phyloP scores from a whole-genome alignment of 192 early-diverging fungal genomes.

The Dimargaris cristalligena region DNA sequence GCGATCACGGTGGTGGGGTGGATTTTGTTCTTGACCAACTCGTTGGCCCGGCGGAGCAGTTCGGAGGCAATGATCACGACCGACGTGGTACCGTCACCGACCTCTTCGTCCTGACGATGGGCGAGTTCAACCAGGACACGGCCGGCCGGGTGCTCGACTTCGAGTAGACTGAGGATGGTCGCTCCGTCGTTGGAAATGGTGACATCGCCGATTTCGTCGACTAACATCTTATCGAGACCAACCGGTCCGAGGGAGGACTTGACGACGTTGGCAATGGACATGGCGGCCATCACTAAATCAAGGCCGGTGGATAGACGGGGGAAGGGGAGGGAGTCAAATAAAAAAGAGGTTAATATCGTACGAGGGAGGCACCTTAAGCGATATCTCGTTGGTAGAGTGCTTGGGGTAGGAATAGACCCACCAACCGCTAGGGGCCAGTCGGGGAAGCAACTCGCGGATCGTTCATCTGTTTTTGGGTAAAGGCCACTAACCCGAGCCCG shows the following conservation, averaged over 20 bases:
- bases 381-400: no score
- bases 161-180: slow-evolving; percentile 89
- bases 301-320: no score
- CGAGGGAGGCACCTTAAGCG: no score
- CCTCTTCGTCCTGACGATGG: slow-evolving; percentile 99
- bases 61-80: slow-evolving; percentile 99
- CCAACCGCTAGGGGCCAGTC: no score
- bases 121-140: slow-evolving; percentile 94
- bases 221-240: slow-evolving; percentile 99
- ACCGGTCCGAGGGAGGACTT: slow-evolving; percentile 98
- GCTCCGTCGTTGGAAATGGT: slow-evolving; percentile 99
- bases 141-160: slow-evolving; percentile 97
- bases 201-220: slow-evolving; percentile 99
- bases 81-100: slow-evolving; percentile 98
- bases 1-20: slow-evolving; percentile 98
- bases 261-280: slow-evolving; percentile 94
- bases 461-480: no score
- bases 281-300: slow-evolving; percentile 87
- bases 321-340: no score
- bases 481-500: no score
- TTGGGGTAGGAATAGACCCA: no score
- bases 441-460: no score
- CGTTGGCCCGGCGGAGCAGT: slow-evolving; percentile 86
- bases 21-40: slow-evolving; percentile 96
- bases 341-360: no score